Percentiles rank a stretch among this genome's conserved stretches.
Evolutionary conservation across 1,139 yeast genomes (phyloP).

Genomic region (Yamadazyma sp.): DNA sequence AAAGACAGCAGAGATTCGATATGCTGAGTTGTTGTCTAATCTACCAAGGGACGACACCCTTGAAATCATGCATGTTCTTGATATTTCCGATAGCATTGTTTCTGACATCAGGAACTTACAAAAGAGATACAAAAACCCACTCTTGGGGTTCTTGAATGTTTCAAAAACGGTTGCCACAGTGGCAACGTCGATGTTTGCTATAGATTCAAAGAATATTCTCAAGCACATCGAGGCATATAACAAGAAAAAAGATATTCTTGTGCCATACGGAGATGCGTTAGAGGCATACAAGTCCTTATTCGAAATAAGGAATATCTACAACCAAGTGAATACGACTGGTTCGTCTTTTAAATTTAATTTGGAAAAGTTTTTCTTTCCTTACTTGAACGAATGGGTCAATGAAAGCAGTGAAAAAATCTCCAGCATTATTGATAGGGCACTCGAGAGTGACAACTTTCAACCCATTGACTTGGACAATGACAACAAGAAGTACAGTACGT

Average conservation of each 20-base stretch:
- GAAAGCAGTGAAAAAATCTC: conserved; percentile 51
- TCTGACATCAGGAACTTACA: conserved; percentile 53
- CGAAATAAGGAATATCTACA: conserved; percentile 55
- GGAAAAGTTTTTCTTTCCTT: conserved; percentile 62
- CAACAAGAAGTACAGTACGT: conserved; percentile 42
- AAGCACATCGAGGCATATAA: conserved; percentile 52
- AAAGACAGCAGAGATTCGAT: conserved; percentile 57
- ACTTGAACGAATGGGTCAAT: conserved; percentile 55
- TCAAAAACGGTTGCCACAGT: conserved; percentile 56
- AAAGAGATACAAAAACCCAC: conserved; percentile 59
- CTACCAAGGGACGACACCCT: conserved; percentile 67
- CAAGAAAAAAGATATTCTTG: conserved; percentile 32
- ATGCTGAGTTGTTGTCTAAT: conserved; percentile 54
- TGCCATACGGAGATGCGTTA: conserved; percentile 61
- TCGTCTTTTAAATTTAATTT: conserved; percentile 51
- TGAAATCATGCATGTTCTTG: conserved; percentile 56
- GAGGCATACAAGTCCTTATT: conserved; percentile 57
- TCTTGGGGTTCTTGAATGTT: conserved; percentile 59
- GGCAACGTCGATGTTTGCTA: conserved; percentile 59
- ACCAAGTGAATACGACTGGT: conserved; percentile 45
- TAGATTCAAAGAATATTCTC: conserved; percentile 64
- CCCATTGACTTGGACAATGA: conserved; percentile 50
- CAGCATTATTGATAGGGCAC: conserved; percentile 53
- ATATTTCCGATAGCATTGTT: conserved; percentile 58
- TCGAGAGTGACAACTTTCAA: conserved; percentile 55